These are phyloP conservation scores for Xylariaceae sp. DNA, from an alignment of 2,329 filamentous ascomycete species.

Conservation along the genomic window DNA sequence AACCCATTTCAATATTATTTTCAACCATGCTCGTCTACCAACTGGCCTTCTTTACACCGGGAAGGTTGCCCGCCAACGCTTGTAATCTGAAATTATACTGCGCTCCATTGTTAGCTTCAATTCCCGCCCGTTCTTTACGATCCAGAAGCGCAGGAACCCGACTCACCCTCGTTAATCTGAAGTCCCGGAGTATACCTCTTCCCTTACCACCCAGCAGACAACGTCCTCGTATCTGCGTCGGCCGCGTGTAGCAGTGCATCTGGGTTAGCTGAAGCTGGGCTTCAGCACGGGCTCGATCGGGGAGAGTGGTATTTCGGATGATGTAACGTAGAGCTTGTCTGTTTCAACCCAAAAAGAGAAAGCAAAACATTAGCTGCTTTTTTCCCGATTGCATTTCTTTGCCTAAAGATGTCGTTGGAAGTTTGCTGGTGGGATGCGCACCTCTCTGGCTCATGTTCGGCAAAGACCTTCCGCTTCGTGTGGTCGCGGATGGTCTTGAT, in stretches of 20 bases:
- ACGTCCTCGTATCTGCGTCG: slow-evolving; percentile 89
- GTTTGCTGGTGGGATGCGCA: slow-evolving; percentile 36
- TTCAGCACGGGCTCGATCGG: slow-evolving; percentile 75
- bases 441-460: slow-evolving; percentile 82
- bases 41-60: slow-evolving; percentile 91
- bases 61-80: slow-evolving; percentile 76
- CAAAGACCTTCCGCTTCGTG: slow-evolving; percentile 91
- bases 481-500: slow-evolving; percentile 85
- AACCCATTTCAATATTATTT: background rate
- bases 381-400: background rate
- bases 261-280: slow-evolving; percentile 88
- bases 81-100: slow-evolving; percentile 92
- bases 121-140: background rate
- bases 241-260: slow-evolving; percentile 93
- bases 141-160: background rate
- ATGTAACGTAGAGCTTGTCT: slow-evolving; percentile 93
- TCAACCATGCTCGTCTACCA: slow-evolving; percentile 57
- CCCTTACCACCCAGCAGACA: slow-evolving; percentile 90
- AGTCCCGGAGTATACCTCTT: slow-evolving; percentile 85
- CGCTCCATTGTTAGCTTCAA: slow-evolving; percentile 25
- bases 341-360: slow-evolving; percentile 33
- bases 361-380: slow-evolving; percentile 3
- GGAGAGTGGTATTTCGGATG: slow-evolving; percentile 84
- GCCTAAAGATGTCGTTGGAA: background rate
- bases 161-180: slow-evolving; percentile 55